These are phyloP conservation scores for Chaetomium sp. DNA, from an alignment of 2,329 filamentous ascomycete species.

Conservation along the genomic window DNA sequence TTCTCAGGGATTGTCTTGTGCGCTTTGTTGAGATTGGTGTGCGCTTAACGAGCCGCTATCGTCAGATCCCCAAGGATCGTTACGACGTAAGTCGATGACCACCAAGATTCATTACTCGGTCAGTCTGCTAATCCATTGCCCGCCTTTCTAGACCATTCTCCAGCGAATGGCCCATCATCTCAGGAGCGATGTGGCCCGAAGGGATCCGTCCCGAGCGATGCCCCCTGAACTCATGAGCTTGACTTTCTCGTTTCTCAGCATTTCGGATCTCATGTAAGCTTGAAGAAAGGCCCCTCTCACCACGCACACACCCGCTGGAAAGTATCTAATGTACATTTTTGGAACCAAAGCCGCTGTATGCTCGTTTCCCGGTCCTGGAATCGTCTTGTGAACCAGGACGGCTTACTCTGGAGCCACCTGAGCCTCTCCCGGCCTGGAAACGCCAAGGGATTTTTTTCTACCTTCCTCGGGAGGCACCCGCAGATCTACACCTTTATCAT, in stretches of 20 bases:
- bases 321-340: no score
- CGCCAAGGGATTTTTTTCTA: slow-evolving; percentile 8
- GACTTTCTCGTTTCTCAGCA: slow-evolving; percentile 17
- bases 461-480: slow-evolving; percentile 16
- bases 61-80: slow-evolving; percentile 7
- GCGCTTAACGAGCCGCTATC: slow-evolving; percentile 6
- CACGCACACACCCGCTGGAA: no score
- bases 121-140: not conserved
- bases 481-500: slow-evolving; percentile 14
- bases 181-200: slow-evolving; percentile 7
- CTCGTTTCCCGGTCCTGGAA: slow-evolving; percentile 20
- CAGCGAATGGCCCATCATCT: slow-evolving; percentile 17
- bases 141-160: slow-evolving; percentile 12
- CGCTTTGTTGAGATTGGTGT: slow-evolving; percentile 14
- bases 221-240: slow-evolving; percentile 19
- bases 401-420: slow-evolving; percentile 14
- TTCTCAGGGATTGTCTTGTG: slow-evolving; percentile 4
- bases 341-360: slow-evolving; percentile 10
- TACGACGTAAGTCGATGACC: slow-evolving; percentile 10
- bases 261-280: slow-evolving; percentile 11
- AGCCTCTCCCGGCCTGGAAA: slow-evolving; percentile 8
- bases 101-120: not conserved
- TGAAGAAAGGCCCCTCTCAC: not conserved
- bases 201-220: slow-evolving; percentile 18
- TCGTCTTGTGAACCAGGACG: slow-evolving; percentile 6